phyloP scores from a whole-genome alignment of 148 eudicot genomes.

The Vaccinium vitisidaea region DNA sequence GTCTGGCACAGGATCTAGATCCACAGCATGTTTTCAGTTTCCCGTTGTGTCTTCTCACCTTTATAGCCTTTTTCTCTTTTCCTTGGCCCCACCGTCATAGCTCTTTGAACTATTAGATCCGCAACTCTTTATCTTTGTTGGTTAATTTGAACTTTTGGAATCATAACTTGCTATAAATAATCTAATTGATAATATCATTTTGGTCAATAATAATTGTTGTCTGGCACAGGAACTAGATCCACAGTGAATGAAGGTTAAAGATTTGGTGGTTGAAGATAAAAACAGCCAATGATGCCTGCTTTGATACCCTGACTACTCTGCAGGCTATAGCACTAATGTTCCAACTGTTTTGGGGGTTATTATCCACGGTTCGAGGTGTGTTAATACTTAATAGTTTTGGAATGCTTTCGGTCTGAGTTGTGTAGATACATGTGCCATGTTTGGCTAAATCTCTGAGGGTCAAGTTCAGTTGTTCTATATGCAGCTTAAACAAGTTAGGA shows the following conservation, averaged over 20 bases:
- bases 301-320: neutral
- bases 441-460: neutral
- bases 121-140: neutral
- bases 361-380: neutral
- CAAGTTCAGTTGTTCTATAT: neutral
- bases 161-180: neutral
- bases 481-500: neutral
- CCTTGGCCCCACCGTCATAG: neutral
- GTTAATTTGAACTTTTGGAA: neutral
- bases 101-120: neutral
- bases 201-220: neutral
- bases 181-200: neutral
- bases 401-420: neutral
- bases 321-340: neutral
- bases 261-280: neutral
- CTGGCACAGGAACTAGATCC: constrained; percentile 14
- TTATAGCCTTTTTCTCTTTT: neutral
- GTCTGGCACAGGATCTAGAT: too few species aligned
- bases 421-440: neutral
- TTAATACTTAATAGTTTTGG: neutral
- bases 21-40: too few species aligned
- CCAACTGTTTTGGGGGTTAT: neutral
- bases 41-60: neutral
- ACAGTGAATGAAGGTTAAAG: neutral
- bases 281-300: neutral